Evolutionary conservation across 2,329 filamentous ascomycete genomes (phyloP).

Genomic region (Pseudogymnoascus sp.): DNA sequence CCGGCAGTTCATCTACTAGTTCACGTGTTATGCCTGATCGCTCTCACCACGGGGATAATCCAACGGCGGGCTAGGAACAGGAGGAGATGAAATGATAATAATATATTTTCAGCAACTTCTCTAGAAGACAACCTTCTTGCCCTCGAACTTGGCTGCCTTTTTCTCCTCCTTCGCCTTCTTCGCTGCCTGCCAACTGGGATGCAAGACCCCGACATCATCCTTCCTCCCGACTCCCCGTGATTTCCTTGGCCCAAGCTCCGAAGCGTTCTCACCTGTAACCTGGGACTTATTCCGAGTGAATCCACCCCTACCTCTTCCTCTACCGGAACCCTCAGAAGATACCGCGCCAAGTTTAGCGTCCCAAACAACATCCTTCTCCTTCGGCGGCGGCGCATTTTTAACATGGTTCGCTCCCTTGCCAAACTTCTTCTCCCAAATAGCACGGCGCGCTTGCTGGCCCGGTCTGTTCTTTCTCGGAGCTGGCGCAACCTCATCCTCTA

Average conservation of each 20-base stretch:
- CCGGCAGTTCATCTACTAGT: conserved; percentile 24
- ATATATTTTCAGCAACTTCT: conserved; percentile 25
- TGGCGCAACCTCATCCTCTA: conserved; percentile 52
- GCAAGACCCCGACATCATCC: conserved; percentile 48
- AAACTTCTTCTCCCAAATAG: conserved; percentile 76
- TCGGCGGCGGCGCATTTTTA: conserved; percentile 20
- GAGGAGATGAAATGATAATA: background rate
- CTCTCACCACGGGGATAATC: background rate
- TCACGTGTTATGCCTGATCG: conserved; percentile 20
- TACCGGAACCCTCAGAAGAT: conserved; percentile 12
- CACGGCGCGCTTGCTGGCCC: conserved; percentile 71
- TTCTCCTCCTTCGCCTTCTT: conserved; percentile 54
- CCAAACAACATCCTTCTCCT: conserved; percentile 47
- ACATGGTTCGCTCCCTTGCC: conserved; percentile 53
- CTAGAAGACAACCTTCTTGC: conserved; percentile 55
- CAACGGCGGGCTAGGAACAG: background rate
- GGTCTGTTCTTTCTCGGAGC: conserved; percentile 63
- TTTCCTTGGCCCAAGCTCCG: conserved; percentile 25
- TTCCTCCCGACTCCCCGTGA: conserved; percentile 32
- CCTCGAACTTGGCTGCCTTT: conserved; percentile 47
- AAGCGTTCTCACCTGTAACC: conserved; percentile 27
- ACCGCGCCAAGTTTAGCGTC: conserved; percentile 51
- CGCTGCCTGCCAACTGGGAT: conserved; percentile 55
- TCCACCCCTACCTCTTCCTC: conserved; percentile 15
- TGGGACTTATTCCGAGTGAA: conserved; percentile 13